Evolutionary conservation across 768 basidiomycete species (phyloP).

Genomic region (Zangia roseola): DNA sequence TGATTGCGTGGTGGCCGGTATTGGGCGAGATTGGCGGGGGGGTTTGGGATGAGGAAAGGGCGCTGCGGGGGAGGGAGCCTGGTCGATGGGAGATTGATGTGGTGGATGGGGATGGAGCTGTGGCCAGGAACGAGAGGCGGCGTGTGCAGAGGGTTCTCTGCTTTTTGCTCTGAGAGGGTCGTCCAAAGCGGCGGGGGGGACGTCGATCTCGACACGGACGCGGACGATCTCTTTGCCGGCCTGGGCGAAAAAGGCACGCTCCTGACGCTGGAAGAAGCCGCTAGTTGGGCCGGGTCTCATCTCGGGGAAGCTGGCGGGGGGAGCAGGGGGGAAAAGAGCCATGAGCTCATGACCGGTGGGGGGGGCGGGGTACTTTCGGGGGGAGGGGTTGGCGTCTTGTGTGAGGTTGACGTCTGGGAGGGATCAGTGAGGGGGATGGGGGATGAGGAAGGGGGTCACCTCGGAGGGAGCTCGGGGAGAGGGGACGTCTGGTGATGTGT

Average conservation of each 20-base stretch:
- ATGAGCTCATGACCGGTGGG: conserved; percentile 82
- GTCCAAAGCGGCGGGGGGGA: conserved; percentile 29
- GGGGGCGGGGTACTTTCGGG: conserved; percentile 68
- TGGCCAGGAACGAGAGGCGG: conserved; percentile 29
- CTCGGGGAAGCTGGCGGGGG: conserved; percentile 55
- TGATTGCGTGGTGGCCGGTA: conserved; percentile 25
- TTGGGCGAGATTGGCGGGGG: conserved; percentile 27
- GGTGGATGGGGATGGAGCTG: conserved; percentile 31
- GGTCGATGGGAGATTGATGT: conserved; percentile 28
- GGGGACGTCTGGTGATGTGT: conserved; percentile 48
- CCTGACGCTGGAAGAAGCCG: conserved; percentile 71
- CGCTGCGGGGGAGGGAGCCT: conserved; percentile 27
- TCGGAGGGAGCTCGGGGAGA: conserved; percentile 63
- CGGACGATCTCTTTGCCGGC: conserved; percentile 77
- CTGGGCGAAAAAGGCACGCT: conserved; percentile 78
- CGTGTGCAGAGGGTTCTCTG: conserved; percentile 23
- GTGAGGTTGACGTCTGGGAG: conserved; percentile 62
- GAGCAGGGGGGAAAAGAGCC: conserved; percentile 76
- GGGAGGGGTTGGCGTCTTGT: conserved; percentile 45
- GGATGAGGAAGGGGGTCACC: conserved; percentile 35
- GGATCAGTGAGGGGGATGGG: conserved; percentile 15
- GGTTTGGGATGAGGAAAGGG: conserved; percentile 35
- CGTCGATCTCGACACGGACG: conserved; percentile 68
- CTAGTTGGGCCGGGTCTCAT: conserved; percentile 65
- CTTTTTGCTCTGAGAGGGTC: conserved; percentile 27